Base-by-base conservation (phyloP, 352 stramenopile genomes). In the Phytopythium helicoides region DNA sequence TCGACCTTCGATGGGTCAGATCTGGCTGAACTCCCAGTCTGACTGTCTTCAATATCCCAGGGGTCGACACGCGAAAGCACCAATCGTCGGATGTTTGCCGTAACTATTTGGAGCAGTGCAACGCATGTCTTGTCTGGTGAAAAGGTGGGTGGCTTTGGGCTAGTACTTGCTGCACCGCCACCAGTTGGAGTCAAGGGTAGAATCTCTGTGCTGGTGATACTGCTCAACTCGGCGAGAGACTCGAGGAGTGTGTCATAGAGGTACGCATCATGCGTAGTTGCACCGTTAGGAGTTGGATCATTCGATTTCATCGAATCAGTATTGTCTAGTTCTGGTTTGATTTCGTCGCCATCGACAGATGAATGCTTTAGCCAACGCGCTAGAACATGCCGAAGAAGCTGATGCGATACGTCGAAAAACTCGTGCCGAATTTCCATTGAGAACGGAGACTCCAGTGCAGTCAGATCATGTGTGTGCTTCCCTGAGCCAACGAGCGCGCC, bases 61-160 rank as follows among this genome's bases (percentile, higher is more conserved):
- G 86, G 86, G 56, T 95, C 75, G 21, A 94, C 71, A 21, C 68
- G 77, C 10, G 83, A 93, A 15, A 95, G 58, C 22, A 95, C 83
- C 34, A 95, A 64, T 2, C 86, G 83, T 8, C 86, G 72, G 49
- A 94, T 81, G 54, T 95, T 92, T 18, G 78, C 86, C 19, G 73
- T 91, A 34, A 94, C 60, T 35, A 89, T 82, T 66, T 94, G 58
- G 21, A 94, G 52, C 3, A 92, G 52, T 36, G 82, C 78, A 38
- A 91, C 77, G 28, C 81, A 89, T 52, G 90, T 71, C 12, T 66
- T 66, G 47, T 88, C 81, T 4, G 84, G 81, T 7, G 73, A 83
- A 44, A 83, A 84, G 2, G 61, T 28, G 8, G 60, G 47, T 14
- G 50, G 6, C 19, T 37, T 56, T 11, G 26, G 16, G 21, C 22